These are phyloP conservation scores for Botryobasidium botryosum DNA, from an alignment of 768 basidiomycete species.

Conservation along the genomic window DNA sequence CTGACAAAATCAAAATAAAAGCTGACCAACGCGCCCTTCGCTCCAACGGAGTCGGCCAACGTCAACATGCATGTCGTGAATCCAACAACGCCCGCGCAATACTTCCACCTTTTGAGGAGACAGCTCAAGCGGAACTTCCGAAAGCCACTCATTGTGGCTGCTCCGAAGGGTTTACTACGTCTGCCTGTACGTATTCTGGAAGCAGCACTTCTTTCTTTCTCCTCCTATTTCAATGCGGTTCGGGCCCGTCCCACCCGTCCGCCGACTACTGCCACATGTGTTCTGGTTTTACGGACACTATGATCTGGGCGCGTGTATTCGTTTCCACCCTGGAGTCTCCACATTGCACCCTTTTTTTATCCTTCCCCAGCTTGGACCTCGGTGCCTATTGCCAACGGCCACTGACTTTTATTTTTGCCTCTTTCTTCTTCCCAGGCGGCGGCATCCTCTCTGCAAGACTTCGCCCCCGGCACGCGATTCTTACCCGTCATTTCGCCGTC, in stretches of 20 bases:
- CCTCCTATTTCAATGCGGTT: not conserved
- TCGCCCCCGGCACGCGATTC: slow-evolving; percentile 45
- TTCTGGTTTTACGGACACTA: no score
- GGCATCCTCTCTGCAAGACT: slow-evolving; percentile 44
- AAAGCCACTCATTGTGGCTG: slow-evolving; percentile 71
- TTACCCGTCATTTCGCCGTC: slow-evolving; percentile 48
- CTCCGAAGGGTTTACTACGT: slow-evolving; percentile 69
- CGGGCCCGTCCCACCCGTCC: no score
- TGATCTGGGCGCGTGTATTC: slow-evolving; percentile 1
- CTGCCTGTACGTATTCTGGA: slow-evolving; percentile 36
- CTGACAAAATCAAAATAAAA: no score
- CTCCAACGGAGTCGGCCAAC: slow-evolving; percentile 25
- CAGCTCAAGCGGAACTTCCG: slow-evolving; percentile 75
- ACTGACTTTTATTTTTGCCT: no score
- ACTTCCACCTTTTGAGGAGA: slow-evolving; percentile 82
- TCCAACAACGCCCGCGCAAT: slow-evolving; percentile 80
- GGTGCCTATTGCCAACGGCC: no score
- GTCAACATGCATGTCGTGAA: slow-evolving; percentile 76
- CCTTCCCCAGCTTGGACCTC: no score
- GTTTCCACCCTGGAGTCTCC: slow-evolving; percentile 5
- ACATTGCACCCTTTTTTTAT: not conserved
- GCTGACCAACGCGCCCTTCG: slow-evolving; percentile 74
- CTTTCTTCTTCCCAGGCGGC: slow-evolving; percentile 39
- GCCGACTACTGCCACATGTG: no score
- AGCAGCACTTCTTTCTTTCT: not conserved